These are phyloP conservation scores for Hymenoscyphus albidus DNA, from an alignment of 2,329 filamentous ascomycete species.

Conservation along the genomic window DNA sequence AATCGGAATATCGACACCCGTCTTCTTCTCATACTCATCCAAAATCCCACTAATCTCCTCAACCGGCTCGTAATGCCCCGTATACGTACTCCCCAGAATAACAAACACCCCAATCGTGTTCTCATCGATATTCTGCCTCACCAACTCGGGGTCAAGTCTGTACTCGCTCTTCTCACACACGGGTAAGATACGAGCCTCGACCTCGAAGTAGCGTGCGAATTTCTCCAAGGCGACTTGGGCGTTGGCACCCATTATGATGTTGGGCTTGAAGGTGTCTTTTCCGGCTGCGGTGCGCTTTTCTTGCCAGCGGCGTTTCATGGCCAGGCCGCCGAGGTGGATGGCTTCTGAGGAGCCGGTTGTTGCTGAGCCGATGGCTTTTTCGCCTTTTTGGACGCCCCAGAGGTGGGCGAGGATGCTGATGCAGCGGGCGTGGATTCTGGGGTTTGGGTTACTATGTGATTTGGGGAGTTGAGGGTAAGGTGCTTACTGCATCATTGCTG, in stretches of 20 bases:
- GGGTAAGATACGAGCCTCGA: slow-evolving; percentile 62
- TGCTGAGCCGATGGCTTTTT: slow-evolving; percentile 64
- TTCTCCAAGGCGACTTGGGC: slow-evolving; percentile 71
- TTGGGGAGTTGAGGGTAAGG: neutral
- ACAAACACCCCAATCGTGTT: slow-evolving; percentile 76
- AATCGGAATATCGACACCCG: slow-evolving; percentile 63
- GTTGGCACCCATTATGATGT: slow-evolving; percentile 72
- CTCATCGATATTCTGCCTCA: slow-evolving; percentile 66
- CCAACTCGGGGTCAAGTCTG: slow-evolving; percentile 59
- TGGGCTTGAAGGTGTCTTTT: slow-evolving; percentile 61
- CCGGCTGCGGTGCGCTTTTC: slow-evolving; percentile 55
- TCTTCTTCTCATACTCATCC: slow-evolving; percentile 58
- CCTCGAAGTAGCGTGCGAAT: slow-evolving; percentile 70
- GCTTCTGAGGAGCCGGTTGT: slow-evolving; percentile 70
- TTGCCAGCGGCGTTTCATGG: slow-evolving; percentile 74
- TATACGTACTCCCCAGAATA: slow-evolving; percentile 69
- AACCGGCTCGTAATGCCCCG: slow-evolving; percentile 69
- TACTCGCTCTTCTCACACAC: slow-evolving; percentile 58
- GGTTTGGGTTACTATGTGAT: neutral
- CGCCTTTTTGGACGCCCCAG: slow-evolving; percentile 58
- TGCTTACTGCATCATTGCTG: slow-evolving; percentile 46
- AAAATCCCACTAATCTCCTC: slow-evolving; percentile 63
- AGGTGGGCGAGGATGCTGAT: slow-evolving; percentile 65
- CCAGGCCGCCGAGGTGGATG: slow-evolving; percentile 65
- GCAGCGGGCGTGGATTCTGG: slow-evolving; percentile 59